Evolutionary conservation across 345 rosid species (phyloP), one percentile per base, ranked within the genome.

Genomic region (Brassica nigra): DNA sequence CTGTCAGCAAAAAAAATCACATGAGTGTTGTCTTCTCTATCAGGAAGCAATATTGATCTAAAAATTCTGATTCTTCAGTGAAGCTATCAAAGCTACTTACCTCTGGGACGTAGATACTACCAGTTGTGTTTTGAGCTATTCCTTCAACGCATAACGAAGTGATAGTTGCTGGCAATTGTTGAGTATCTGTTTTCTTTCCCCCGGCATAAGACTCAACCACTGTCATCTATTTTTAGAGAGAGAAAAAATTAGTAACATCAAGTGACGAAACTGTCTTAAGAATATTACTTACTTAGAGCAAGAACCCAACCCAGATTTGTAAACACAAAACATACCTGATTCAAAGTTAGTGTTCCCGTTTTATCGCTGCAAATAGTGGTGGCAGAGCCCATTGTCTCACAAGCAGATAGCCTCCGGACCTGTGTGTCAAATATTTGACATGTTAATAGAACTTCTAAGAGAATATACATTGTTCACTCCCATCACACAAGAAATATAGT

Each of bases 311-410:
- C 23, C 49, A 39, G 31, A 71, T 28, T 71, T 83, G 23, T 37
- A 30, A 72, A 62, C 57, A 74, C 14, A 80, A 67, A 39, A 42
- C 76, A 65, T 63, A 90, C 97, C 92, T 93, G 82, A 83, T 93
- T 94, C 87, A 90, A 64, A 30, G 98, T 94, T 77, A 94, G 77
- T 27, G 98, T 92, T 83, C 98, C 98, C 66, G 98, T 94, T 86
- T 94, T 92, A 63, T 94, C 97, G 75, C 98, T 90, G 83, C 98
- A 94, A 57, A 94, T 94, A 42, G 98, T 94, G 62, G 98, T 92
- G 64, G 98, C 96, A 28, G 98, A 94, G 49, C 98, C 98, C 98
- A 94, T 94, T 30, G 98, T 94, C 86, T 93, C 98, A 68, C 99
- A 95, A 27, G 98, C 98, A 82, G 98, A 95, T 39, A 93, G 95